Base-by-base conservation (phyloP, 1,284 basidiomycete genomes). In the Phellinidium pouzarii region DNA sequence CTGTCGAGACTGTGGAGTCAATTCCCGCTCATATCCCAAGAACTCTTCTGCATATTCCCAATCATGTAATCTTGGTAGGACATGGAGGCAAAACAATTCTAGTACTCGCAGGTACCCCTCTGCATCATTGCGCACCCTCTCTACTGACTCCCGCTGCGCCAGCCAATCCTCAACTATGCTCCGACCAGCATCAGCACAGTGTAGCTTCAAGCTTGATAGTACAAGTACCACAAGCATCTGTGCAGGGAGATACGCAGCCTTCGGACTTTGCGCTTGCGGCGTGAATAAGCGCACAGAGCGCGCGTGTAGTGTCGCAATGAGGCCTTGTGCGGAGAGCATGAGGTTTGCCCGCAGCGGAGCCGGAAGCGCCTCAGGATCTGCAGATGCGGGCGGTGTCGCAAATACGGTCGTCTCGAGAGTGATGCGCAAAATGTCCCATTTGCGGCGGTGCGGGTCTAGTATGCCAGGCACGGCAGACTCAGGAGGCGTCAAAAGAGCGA, bases 351-450 rank as follows among this genome's bases (percentile, higher is more conserved):
- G 73, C 34, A 87, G 66, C 0, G 72, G 55, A 7, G 72, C 64
- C 0, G 84, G 81, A 22, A 84, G 64, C 5, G 65, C 62, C 3
- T 72, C 66, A 2, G 63, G 52, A 34, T 68, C 67, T 9, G 43
- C 17, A 12, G 31, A 22, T 23, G 74, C 65, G 26, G 70, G 68
- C 0, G 81, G 79, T 0, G 83, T 74, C 5, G 76, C 66, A 62
- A 83, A 87, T 26, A 87, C 67, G 0, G 83, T 87, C 0, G 82
- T 80, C 63, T 91, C 87, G 55, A 89, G 75, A 0, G 87, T 90
- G 59, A 91, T 82, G 20, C 87, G 76, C 3, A 91, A 78, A 50
- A 91, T 80, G 60, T 91, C 87, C 88, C 88, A 91, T 70, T 88
- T 89, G 48, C 82, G 72, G 14, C 86, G 76, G 56, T 80, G 73